Conservation (phyloP, 1,139 yeast genomes). For the Yamadazyma songkhlaensis region DNA sequence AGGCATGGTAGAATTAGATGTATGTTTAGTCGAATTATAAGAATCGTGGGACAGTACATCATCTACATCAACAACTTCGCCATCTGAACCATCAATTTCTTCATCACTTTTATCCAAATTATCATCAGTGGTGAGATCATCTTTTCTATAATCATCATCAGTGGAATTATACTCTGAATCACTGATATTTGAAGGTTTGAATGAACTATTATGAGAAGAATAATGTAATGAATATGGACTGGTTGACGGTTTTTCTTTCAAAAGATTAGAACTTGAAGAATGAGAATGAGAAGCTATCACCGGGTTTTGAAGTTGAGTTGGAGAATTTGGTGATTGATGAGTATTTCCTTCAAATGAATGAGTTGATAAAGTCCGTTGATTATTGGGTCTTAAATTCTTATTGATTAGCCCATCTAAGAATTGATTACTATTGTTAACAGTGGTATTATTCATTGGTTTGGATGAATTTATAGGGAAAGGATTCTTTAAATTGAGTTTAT, state of each 20-base stretch:
- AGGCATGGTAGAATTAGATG: conserved; percentile 14
- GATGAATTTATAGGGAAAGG: conserved; percentile 8
- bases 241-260: background rate
- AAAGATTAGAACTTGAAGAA: background rate
- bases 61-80: conserved; percentile 32
- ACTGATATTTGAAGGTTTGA: conserved; percentile 8
- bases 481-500: conserved; percentile 1
- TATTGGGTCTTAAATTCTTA: conserved; percentile 11
- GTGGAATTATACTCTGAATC: conserved; percentile 11
- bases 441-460: conserved; percentile 9
- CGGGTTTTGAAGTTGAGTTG: background rate
- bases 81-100: conserved; percentile 11
- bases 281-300: background rate
- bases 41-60: conserved; percentile 31
- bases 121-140: conserved; percentile 2
- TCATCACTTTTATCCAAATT: conserved; percentile 7
- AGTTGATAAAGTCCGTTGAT: conserved; percentile 13
- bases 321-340: background rate
- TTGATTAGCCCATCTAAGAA: conserved; percentile 10
- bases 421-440: conserved; percentile 8
- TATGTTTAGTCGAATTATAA: conserved; percentile 13
- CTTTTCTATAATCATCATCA: conserved; percentile 6
- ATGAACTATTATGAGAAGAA: conserved; percentile 4
- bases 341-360: conserved; percentile 8
- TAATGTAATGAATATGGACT: conserved; percentile 9